Conservation (phyloP, 176 grass and related monocot genomes). For the Aegilops bicornis region DNA sequence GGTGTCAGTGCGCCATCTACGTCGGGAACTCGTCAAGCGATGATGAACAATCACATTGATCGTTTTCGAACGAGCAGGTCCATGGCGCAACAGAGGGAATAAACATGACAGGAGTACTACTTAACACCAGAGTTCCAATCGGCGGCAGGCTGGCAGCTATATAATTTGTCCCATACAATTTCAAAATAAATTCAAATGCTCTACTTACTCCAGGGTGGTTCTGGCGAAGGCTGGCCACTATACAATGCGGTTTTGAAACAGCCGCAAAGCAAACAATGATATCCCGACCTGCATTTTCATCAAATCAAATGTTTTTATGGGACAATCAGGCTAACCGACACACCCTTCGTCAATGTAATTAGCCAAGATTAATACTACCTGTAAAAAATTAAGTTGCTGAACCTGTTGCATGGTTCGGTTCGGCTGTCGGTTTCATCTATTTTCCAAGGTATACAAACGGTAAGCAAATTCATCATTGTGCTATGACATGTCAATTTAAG, state of each 20-base stretch:
- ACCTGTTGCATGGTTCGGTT: background rate
- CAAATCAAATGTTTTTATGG: background rate
- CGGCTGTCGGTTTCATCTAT: background rate
- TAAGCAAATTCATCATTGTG: background rate
- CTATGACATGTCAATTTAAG: background rate
- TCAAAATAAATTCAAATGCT: no score
- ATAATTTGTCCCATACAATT: background rate
- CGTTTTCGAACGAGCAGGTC: constrained; percentile 6
- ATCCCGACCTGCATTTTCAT: background rate
- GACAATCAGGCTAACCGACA: constrained; percentile 4
- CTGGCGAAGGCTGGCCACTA: background rate
- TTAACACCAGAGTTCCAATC: background rate
- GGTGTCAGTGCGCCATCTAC: background rate
- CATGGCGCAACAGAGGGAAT: background rate
- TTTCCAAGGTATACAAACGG: background rate
- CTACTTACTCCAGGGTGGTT: background rate
- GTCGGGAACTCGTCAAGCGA: background rate
- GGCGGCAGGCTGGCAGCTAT: background rate
- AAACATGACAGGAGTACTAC: background rate
- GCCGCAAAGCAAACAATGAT: background rate
- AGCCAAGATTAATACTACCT: background rate
- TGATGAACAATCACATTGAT: background rate
- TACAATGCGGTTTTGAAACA: background rate
- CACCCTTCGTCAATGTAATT: background rate
- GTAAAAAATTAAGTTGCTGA: background rate